A percentile compares a stretch with the other conserved stretches of the same genome.
These are phyloP conservation scores for Aspergillus funiculosus DNA, from an alignment of 495 filamentous ascomycete genomes.

Conservation along the genomic window DNA sequence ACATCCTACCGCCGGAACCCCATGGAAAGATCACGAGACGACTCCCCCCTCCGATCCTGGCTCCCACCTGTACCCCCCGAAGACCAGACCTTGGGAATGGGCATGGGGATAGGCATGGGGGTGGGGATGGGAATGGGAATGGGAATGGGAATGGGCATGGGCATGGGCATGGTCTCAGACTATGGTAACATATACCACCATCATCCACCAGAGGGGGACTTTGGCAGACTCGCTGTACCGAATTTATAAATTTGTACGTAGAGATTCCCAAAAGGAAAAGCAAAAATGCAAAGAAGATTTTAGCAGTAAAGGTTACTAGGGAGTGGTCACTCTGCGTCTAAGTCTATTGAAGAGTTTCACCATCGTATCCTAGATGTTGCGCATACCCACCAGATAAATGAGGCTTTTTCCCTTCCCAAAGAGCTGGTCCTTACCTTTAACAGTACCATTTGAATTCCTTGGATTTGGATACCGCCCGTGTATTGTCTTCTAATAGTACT, in stretches of 20 bases:
- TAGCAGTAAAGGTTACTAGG: too few relatives aligned
- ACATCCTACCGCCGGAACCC: constrained; percentile 17
- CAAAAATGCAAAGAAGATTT: constrained; percentile 21
- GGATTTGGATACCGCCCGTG: too few relatives aligned
- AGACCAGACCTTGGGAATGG: constrained; percentile 21
- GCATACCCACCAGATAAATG: constrained; percentile 34
- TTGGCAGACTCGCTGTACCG: neutral
- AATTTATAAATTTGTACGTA: constrained; percentile 4
- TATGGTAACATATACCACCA: constrained; percentile 23
- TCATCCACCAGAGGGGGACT: neutral
- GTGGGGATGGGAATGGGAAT: too few relatives aligned
- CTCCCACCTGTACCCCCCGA: constrained; percentile 35
- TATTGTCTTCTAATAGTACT: too few relatives aligned
- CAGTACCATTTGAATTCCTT: too few relatives aligned
- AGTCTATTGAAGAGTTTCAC: constrained; percentile 34
- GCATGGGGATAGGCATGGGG: too few relatives aligned
- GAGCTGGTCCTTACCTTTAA: too few relatives aligned
- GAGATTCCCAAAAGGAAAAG: constrained; percentile 26
- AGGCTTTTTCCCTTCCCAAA: too few relatives aligned
- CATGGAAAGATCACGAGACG: constrained; percentile 29
- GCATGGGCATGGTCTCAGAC: constrained; percentile 32
- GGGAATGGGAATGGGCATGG: too few relatives aligned
- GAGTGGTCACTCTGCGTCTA: too few relatives aligned
- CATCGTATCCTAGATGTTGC: constrained; percentile 36
- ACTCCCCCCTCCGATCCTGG: constrained; percentile 39